phyloP scores from a whole-genome alignment of 352 stramenopile genomes.

The Phytophthora melonis region DNA sequence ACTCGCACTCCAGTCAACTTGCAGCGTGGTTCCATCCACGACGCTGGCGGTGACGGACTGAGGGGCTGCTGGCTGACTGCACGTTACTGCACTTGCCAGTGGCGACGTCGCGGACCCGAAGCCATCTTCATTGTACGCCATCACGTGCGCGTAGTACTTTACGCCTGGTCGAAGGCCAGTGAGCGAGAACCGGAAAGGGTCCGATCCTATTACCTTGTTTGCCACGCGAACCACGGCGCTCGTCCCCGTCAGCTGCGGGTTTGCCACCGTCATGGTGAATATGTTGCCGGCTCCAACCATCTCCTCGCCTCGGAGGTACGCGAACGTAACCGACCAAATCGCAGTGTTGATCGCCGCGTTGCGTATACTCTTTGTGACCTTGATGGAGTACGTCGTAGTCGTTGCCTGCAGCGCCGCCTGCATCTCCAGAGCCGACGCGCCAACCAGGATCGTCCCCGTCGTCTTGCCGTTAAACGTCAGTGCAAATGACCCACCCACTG shows the following conservation, averaged over 20 bases:
- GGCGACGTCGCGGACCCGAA: slow-evolving; percentile 59
- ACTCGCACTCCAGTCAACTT: slow-evolving; percentile 59
- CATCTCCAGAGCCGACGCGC: slow-evolving; percentile 87
- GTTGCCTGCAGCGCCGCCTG: slow-evolving; percentile 81
- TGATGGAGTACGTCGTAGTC: slow-evolving; percentile 88
- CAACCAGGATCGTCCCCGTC: slow-evolving; percentile 74
- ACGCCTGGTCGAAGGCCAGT: slow-evolving; percentile 59
- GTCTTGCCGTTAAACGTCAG: slow-evolving; percentile 92
- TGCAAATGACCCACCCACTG: slow-evolving; percentile 84
- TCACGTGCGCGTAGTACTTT: slow-evolving; percentile 82
- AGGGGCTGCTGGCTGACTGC: slow-evolving; percentile 58
- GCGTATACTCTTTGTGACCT: slow-evolving; percentile 61
- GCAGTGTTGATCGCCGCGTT: slow-evolving; percentile 63
- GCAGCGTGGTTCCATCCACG: slow-evolving; percentile 63
- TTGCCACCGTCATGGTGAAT: slow-evolving; percentile 73
- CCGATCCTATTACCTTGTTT: slow-evolving; percentile 92
- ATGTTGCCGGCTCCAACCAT: slow-evolving; percentile 93
- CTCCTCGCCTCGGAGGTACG: slow-evolving; percentile 92
- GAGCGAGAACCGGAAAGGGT: slow-evolving; percentile 85
- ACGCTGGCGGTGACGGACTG: slow-evolving; percentile 57
- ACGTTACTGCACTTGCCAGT: slow-evolving; percentile 62
- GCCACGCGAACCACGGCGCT: slow-evolving; percentile 68
- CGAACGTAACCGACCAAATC: slow-evolving; percentile 95
- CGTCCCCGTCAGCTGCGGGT: slow-evolving; percentile 69
- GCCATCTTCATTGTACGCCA: slow-evolving; percentile 77